Evolutionary conservation across 2,329 filamentous ascomycete species (phyloP).

Genomic region (Exutisphaerella laricina): DNA sequence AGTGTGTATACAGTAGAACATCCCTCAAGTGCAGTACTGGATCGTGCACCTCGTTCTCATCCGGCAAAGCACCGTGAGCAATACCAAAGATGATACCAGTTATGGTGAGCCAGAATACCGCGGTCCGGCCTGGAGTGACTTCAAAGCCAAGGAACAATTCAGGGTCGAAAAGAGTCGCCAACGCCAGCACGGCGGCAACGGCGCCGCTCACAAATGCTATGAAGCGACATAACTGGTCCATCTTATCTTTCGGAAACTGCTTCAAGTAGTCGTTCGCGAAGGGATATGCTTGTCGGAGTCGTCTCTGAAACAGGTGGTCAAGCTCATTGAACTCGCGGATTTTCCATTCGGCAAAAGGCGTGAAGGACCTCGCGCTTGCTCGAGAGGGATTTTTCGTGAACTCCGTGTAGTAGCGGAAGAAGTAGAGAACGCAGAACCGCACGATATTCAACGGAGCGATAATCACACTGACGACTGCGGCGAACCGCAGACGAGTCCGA

Average conservation of each 20-base stretch:
- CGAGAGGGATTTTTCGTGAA: constrained; percentile 90
- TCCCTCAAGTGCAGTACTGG: constrained; percentile 83
- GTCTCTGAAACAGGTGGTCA: constrained; percentile 81
- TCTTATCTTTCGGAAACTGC: constrained; percentile 94
- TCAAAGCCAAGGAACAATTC: constrained; percentile 90
- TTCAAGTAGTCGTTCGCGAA: constrained; percentile 89
- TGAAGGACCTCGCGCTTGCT: constrained; percentile 84
- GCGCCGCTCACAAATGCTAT: constrained; percentile 84
- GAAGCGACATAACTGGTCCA: constrained; percentile 75
- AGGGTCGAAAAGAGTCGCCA: constrained; percentile 80
- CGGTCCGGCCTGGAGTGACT: constrained; percentile 79
- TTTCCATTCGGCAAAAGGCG: constrained; percentile 92
- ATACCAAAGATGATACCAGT: constrained; percentile 79
- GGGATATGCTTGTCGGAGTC: constrained; percentile 89
- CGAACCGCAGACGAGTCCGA: constrained; percentile 70
- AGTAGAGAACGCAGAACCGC: constrained; percentile 81
- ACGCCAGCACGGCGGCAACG: constrained; percentile 74
- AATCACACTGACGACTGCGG: constrained; percentile 78
- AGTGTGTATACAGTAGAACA: constrained; percentile 90
- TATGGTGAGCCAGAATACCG: constrained; percentile 82
- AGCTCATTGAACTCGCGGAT: constrained; percentile 98
- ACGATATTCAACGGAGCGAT: constrained; percentile 82
- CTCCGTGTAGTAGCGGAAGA: constrained; percentile 95
- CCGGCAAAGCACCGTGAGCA: constrained; percentile 75
- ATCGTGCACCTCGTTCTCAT: constrained; percentile 81